Evolutionary conservation across 2,329 filamentous ascomycete species (phyloP).

Genomic region (Trichoderma hamatum): DNA sequence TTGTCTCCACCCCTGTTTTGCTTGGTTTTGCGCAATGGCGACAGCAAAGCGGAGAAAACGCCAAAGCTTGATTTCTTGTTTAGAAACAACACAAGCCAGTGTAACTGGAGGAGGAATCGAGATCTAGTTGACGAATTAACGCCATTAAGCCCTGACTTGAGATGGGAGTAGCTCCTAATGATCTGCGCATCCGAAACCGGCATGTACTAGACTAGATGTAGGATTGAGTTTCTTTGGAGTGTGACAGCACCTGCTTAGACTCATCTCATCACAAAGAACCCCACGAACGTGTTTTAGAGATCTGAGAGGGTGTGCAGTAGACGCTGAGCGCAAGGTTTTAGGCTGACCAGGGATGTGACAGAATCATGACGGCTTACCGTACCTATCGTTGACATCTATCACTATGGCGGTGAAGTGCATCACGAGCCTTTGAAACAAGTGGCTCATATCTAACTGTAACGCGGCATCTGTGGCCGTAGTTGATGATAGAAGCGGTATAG

Average conservation of each 20-base stretch:
- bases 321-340: neutral
- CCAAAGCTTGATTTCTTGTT: neutral
- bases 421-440: neutral
- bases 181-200: neutral
- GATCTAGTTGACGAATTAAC: neutral
- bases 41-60: conserved; percentile 6
- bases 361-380: neutral
- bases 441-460: neutral
- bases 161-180: neutral
- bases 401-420: neutral
- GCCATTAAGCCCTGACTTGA: neutral
- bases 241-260: neutral
- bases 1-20: neutral
- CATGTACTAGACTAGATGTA: neutral
- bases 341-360: neutral
- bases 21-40: conserved; percentile 8
- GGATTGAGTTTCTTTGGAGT: neutral
- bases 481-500: neutral
- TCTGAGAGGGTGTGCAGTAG: neutral
- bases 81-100: conserved; percentile 11
- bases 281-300: neutral
- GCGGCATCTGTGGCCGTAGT: neutral
- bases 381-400: neutral
- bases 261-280: neutral
- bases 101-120: neutral